phyloP scores from a whole-genome alignment of 2,329 filamentous ascomycete genomes.

The Fusarium sp. region DNA sequence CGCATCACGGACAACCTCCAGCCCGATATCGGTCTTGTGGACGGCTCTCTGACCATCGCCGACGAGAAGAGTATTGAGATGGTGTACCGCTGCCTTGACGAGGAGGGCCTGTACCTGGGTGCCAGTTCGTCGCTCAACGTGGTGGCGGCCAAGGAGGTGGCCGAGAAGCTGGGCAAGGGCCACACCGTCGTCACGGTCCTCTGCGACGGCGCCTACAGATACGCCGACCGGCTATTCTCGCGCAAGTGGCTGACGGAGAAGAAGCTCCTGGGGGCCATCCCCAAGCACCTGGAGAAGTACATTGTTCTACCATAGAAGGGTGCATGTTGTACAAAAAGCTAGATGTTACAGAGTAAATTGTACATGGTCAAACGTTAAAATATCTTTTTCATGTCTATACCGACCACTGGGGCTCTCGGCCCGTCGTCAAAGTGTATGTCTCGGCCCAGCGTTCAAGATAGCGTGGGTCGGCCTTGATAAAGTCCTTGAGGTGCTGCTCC shows the following conservation, averaged over 20 bases:
- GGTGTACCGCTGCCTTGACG: slow-evolving; percentile 96
- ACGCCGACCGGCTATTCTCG: slow-evolving; percentile 93
- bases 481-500: slow-evolving; percentile 51
- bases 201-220: slow-evolving; percentile 96
- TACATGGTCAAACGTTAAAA: slow-evolving; percentile 30
- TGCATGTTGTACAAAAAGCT: slow-evolving; percentile 43
- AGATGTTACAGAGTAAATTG: slow-evolving; percentile 44
- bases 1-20: slow-evolving; percentile 94
- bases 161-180: slow-evolving; percentile 87
- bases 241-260: slow-evolving; percentile 91
- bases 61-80: slow-evolving; percentile 97
- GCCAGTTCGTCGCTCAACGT: slow-evolving; percentile 96
- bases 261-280: slow-evolving; percentile 83
- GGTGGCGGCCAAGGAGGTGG: slow-evolving; percentile 93
- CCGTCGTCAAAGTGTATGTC: slow-evolving; percentile 45
- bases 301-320: slow-evolving; percentile 81
- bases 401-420: slow-evolving; percentile 46
- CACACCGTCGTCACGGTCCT: slow-evolving; percentile 94
- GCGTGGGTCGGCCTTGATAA: slow-evolving; percentile 32
- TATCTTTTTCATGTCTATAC: slow-evolving; percentile 4
- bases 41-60: slow-evolving; percentile 84
- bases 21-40: slow-evolving; percentile 85
- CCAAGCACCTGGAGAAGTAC: slow-evolving; percentile 89
- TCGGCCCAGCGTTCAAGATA: slow-evolving; percentile 35
- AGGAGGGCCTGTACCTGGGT: slow-evolving; percentile 95